Evolutionary conservation across 345 rosid genomes (phyloP).

Genomic region (Populus deltoides): DNA sequence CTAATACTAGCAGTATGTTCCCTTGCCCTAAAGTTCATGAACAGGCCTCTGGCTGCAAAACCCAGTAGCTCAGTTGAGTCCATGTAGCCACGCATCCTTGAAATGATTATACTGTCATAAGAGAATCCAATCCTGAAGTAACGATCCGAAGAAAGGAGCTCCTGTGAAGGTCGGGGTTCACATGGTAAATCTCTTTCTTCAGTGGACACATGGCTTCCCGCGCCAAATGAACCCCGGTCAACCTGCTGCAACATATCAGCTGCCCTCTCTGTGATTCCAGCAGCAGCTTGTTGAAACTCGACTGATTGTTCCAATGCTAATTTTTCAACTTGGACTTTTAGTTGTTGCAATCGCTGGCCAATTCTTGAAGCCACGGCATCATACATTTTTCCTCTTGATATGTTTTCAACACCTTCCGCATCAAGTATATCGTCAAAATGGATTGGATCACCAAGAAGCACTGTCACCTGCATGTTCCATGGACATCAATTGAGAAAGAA

Average conservation of each 20-base stretch:
- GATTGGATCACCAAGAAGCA: constrained; percentile 83
- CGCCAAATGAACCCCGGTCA: constrained; percentile 60
- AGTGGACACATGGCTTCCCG: constrained; percentile 25
- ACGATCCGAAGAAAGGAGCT: constrained; percentile 9
- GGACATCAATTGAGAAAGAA: background rate
- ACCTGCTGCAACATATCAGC: constrained; percentile 41
- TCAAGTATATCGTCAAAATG: constrained; percentile 60
- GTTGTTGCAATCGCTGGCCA: constrained; percentile 50
- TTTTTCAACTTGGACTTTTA: constrained; percentile 68
- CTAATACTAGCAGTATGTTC: constrained; percentile 6
- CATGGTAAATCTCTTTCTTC: constrained; percentile 7
- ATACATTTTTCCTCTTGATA: constrained; percentile 66
- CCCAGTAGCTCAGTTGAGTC: constrained; percentile 65
- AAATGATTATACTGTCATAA: constrained; percentile 32
- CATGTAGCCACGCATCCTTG: constrained; percentile 48
- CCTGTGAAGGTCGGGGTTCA: constrained; percentile 14
- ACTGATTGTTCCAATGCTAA: constrained; percentile 48
- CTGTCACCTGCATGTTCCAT: constrained; percentile 58
- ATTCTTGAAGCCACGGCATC: constrained; percentile 85
- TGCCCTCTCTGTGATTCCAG: constrained; percentile 33
- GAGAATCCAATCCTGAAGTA: constrained; percentile 32
- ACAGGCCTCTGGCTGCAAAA: constrained; percentile 72
- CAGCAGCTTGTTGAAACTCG: constrained; percentile 15
- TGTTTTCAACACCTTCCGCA: constrained; percentile 38
- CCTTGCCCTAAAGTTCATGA: constrained; percentile 30